These are phyloP conservation scores for Tulasnella sp. DNA, from an alignment of 768 basidiomycete species.

Conservation along the genomic window DNA sequence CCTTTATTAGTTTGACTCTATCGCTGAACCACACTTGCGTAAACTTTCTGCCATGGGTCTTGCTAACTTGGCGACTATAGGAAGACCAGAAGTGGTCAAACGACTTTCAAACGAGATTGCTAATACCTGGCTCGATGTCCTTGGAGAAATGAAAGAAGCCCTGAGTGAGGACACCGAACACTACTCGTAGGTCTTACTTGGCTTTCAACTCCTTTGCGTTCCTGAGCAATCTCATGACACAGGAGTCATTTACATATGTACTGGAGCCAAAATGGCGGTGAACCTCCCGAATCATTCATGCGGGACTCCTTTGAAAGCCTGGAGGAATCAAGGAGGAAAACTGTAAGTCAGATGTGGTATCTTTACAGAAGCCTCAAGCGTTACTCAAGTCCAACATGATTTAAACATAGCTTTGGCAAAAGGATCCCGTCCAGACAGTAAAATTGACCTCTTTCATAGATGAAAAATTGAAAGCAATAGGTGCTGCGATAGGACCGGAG, in stretches of 20 bases:
- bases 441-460: slow-evolving; percentile 51
- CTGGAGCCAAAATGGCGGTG: slow-evolving; percentile 50
- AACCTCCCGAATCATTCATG: slow-evolving; percentile 44
- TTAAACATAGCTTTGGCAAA: slow-evolving; percentile 45
- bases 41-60: slow-evolving; percentile 78
- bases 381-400: background rate
- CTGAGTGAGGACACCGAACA: slow-evolving; percentile 26
- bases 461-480: slow-evolving; percentile 45
- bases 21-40: slow-evolving; percentile 73
- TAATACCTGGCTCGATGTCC: slow-evolving; percentile 79
- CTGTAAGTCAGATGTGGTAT: slow-evolving; percentile 33
- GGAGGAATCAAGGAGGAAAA: slow-evolving; percentile 63
- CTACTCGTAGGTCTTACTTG: slow-evolving; percentile 21
- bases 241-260: slow-evolving; percentile 32
- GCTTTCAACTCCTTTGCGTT: background rate
- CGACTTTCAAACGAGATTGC: slow-evolving; percentile 64
- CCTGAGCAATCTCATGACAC: background rate
- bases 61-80: slow-evolving; percentile 63
- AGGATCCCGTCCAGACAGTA: slow-evolving; percentile 56
- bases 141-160: slow-evolving; percentile 74
- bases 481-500: slow-evolving; percentile 40
- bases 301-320: slow-evolving; percentile 53
- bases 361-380: background rate
- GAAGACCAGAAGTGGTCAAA: slow-evolving; percentile 54
- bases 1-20: slow-evolving; percentile 63